Percentiles rank a stretch among this genome's conserved stretches.
These are phyloP conservation scores for Globisporangium rhizosaccharum DNA, from an alignment of 352 stramenopile genomes.

Conservation along the genomic window DNA sequence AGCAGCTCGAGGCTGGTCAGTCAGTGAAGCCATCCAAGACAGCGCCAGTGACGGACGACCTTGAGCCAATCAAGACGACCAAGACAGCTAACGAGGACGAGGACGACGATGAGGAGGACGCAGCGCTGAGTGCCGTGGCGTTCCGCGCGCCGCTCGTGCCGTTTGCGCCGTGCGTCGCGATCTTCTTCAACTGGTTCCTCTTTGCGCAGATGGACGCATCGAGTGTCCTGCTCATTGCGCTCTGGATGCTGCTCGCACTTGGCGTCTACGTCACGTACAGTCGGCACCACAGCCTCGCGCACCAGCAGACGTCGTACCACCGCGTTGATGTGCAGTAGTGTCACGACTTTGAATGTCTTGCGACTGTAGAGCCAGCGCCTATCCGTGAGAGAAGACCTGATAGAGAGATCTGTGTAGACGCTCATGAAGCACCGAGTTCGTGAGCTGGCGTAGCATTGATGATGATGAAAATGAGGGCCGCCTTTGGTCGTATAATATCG, in stretches of 20 bases:
- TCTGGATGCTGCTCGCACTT: constrained; percentile 69
- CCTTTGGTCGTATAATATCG: too few relatives aligned
- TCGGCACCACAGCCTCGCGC: constrained; percentile 58
- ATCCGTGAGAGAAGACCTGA: too few relatives aligned
- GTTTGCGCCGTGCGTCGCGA: constrained; percentile 71
- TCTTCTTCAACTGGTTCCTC: constrained; percentile 88
- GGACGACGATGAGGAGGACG: constrained; percentile 3
- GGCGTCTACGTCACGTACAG: constrained; percentile 70
- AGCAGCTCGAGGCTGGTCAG: constrained; percentile 2
- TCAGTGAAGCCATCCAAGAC: constrained; percentile 14
- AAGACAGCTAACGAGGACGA: neutral
- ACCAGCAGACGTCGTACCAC: constrained; percentile 61
- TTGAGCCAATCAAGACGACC: too few relatives aligned
- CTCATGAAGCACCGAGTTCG: too few relatives aligned
- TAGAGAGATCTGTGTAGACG: too few relatives aligned
- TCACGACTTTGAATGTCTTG: too few relatives aligned
- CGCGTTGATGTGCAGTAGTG: constrained; percentile 32
- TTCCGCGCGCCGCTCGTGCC: constrained; percentile 73
- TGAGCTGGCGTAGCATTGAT: too few relatives aligned
- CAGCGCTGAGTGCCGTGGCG: constrained; percentile 5
- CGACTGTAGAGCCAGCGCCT: too few relatives aligned
- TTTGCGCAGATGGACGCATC: constrained; percentile 74
- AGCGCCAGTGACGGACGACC: too few relatives aligned
- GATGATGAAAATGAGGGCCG: too few relatives aligned
- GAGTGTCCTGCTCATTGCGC: constrained; percentile 53